Evolutionary conservation across 2,329 filamentous ascomycete species (phyloP), one percentile per base, ranked within the genome.

Genomic region (Drechslerella dactyloides): DNA sequence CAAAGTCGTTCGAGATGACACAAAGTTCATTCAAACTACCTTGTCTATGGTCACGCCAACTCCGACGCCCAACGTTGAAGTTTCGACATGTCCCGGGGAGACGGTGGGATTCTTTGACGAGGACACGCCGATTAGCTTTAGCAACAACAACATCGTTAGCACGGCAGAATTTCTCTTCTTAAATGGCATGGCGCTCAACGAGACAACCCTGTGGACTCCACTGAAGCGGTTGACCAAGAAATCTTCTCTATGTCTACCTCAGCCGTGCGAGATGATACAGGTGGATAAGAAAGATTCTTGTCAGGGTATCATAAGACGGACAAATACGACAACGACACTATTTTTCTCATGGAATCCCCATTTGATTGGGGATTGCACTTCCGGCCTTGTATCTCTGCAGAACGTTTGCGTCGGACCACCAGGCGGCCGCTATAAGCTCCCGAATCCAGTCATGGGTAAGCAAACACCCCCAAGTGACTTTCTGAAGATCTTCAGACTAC

Each of bases 271-370:
- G 19, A 48, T 30, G 13, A n/a, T 57, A 15, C 37, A 30, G 13
- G 54, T 57, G 2, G 54, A 27, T 42, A 23, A 55, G 35, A 19
- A 19, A 48, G 44, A 48, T 23, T 21, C 44, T 13, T 62, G 59
- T 23, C 35, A 62, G 24, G 30, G 35, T 42, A 55, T 62, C 48
- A 62, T 62, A 4, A 2, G 54, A 8, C 2, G 33, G 4, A 50
- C 48, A 27, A 23, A 48, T 30, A 62, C 15, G 1, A 54, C 59
- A 15, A 30, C 59, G 15, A 54, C 2, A n/a, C n/a, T 62, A n/a
- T 62, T 54, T 21, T 55, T 62, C 42, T 55, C 59, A 46, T 62
- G 59, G 59, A 62, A 62, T 21, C 59, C 59, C n/a, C 19, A 48
- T 55, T 35, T 62, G 15, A 33, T 62, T 35, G 59, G 59, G 35